Conservation (phyloP, 768 basidiomycete genomes). For the Trametes sanguinea region DNA sequence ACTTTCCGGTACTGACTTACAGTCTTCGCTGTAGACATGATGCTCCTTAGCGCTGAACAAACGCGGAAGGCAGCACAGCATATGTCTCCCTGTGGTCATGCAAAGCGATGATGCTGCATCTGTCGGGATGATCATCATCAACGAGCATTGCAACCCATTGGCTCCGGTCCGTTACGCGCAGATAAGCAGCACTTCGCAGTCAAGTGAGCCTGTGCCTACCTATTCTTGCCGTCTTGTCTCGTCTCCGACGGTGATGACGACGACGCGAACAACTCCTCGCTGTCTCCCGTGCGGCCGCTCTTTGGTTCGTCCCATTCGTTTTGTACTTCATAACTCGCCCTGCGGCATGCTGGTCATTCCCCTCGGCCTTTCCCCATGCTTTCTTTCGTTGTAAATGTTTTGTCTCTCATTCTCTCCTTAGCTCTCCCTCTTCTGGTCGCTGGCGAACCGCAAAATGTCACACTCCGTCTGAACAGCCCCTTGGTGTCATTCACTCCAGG, state of each 20-base stretch:
- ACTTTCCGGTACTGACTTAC: too few species aligned
- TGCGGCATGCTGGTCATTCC: conserved; percentile 28
- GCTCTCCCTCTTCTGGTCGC: conserved; percentile 1
- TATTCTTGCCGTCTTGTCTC: conserved; percentile 9
- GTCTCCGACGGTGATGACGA: conserved; percentile 16
- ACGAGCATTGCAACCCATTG: conserved; percentile 1
- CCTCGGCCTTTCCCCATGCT: conserved; percentile 10
- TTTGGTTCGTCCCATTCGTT: conserved; percentile 7
- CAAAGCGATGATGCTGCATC: conserved; percentile 2
- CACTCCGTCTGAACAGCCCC: conserved; percentile 20
- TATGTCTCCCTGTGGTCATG: not conserved
- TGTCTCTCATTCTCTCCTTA: conserved; percentile 6
- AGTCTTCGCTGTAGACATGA: too few species aligned
- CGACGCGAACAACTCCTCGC: conserved; percentile 8
- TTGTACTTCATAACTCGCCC: conserved; percentile 3
- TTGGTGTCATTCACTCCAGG: conserved; percentile 27
- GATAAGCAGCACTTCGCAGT: conserved; percentile 1
- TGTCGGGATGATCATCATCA: conserved; percentile 14
- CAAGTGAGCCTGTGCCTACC: conserved; percentile 4
- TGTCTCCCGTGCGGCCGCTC: conserved; percentile 6
- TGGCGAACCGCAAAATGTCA: conserved; percentile 24
- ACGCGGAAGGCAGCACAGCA: not conserved
- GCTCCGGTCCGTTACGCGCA: not conserved
- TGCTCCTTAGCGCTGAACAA: not conserved
- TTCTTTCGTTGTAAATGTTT: conserved; percentile 13